These are phyloP conservation scores for Gautieria morchelliformis DNA, from an alignment of 768 basidiomycete species.

Conservation along the genomic window DNA sequence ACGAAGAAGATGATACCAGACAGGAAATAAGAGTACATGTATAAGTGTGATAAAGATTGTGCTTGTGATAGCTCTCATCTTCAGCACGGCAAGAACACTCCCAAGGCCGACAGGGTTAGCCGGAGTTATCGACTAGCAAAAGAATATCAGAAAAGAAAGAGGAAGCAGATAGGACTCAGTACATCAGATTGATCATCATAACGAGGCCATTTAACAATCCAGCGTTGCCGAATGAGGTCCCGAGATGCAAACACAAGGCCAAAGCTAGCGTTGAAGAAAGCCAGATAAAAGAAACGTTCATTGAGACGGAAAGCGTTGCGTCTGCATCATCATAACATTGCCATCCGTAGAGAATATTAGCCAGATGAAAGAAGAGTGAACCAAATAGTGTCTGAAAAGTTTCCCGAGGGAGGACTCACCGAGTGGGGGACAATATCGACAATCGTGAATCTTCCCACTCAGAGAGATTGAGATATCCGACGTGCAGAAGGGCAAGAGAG, in stretches of 20 bases:
- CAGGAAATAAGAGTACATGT: neutral
- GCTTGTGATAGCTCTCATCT: neutral
- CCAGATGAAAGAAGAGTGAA: neutral
- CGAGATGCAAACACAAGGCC: slow-evolving; percentile 38
- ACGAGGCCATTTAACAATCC: slow-evolving; percentile 27
- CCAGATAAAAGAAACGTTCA: slow-evolving; percentile 50
- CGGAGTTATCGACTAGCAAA: neutral
- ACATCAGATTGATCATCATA: neutral
- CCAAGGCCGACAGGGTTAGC: neutral
- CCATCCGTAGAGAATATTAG: neutral
- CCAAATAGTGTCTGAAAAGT: slow-evolving; percentile 27
- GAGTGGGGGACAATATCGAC: slow-evolving; percentile 38
- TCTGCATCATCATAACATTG: neutral
- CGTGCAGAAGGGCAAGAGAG: slow-evolving; percentile 33
- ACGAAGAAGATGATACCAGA: slow-evolving; percentile 3
- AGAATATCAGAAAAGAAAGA: neutral
- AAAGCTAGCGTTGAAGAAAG: slow-evolving; percentile 43
- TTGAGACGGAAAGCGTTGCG: slow-evolving; percentile 30
- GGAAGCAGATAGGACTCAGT: neutral
- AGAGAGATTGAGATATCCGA: slow-evolving; percentile 26
- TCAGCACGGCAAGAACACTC: neutral
- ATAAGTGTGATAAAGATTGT: slow-evolving; percentile 1
- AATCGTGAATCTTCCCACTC: slow-evolving; percentile 35
- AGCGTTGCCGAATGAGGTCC: slow-evolving; percentile 54
- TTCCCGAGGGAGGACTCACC: slow-evolving; percentile 14